Evolutionary conservation across 768 basidiomycete species (phyloP), one percentile per base, ranked within the genome.

Genomic region (Tricholoma terreum): DNA sequence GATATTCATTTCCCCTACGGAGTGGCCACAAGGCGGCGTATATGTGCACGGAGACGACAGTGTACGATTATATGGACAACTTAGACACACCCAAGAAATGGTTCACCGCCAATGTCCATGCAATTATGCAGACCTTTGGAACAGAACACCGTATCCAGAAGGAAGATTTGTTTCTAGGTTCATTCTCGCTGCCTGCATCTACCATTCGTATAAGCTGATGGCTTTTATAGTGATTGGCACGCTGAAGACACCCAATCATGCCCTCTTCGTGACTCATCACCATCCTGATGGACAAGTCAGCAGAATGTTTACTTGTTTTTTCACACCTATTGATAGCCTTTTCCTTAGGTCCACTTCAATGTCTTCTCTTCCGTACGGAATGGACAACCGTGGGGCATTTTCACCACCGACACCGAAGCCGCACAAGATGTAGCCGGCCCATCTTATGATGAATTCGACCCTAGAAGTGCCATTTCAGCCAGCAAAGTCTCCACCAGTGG

Each of bases 351-450:
- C 5, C 83, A 86, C 66, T 92, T 92, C 73, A 87, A 89, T 57
- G 85, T 90, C 11, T 86, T 83, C 65, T 72, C 81, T 3, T 71
- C 78, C 1, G 72, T 80, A 2, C 77, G 71, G 56, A 64, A 65
- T 30, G 84, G 85, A 3, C 79, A 84, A 43, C 80, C 84, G 1
- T 94, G 91, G 91, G 91, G 91, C 6, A 78, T 78, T 14, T 91
- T 90, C 67, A 82, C 84, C 2, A 80, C 82, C 50, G 80, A 86
- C 67, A 78, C 75, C 0, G 76, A 81, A 12, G 63, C 75, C 8
- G 65, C 74, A 9, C 69, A 69, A 3, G 77, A 75, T 19, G 61
- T 68, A 35, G 69, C 71, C 12, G 84, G 84, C 4, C 82, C 81
- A 0, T 71, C 68, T 1, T 84, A 84, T 60, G 72, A 76, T 50